Evolutionary conservation across 257 asterid genomes (phyloP), one percentile per base, ranked within the genome.

Genomic region (Paraleonurus japonicus): DNA sequence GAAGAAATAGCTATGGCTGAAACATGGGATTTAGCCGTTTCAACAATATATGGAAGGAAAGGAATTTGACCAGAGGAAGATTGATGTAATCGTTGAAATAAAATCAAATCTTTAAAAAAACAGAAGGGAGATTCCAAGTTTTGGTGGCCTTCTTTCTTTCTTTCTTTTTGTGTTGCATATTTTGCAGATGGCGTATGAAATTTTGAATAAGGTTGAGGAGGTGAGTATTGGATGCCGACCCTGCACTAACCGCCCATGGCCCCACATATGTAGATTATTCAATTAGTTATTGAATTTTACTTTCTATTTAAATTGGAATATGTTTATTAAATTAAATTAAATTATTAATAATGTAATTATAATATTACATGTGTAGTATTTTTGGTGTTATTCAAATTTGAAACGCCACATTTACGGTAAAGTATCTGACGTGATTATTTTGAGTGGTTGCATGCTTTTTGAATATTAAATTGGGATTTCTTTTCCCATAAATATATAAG

Each of bases 191-290:
- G 71, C 65, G 71, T 70, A 64, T 65, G 77, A 61, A 69, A 72
- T 83, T n/a, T 81, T 80, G 80, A 83, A 74, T 61, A 79, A 68
- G 84, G 77, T 24, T 75, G 64, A 79, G 82, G 12, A 7, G 39
- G 53, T 43, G 17, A 80, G 77, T 39, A 74, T 75, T 64, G 70
- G 90, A 84, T 87, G 86, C 79, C 61, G 88, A 89, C 84, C 67
- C 67, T 72, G 74, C 86, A 86, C 79, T 81, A 48, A 76, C 69
- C 33, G 74, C 33, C 16, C 4, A 10, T 43, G 79, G 82, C 70
- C 69, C 90, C 51, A 8, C 26, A 13, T 30, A 28, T 13, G 12
- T 67, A 43, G n/a, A 11, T 45, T 66, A 6, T 45, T 15, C 8
- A 15, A 47, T 47, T 4, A 47, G 8, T 47, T n/a, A 47, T 15